Evolutionary conservation across 306 rosid genomes (phyloP), one percentile per base, ranked within the genome.

Genomic region (Gastrolobium bilobum): DNA sequence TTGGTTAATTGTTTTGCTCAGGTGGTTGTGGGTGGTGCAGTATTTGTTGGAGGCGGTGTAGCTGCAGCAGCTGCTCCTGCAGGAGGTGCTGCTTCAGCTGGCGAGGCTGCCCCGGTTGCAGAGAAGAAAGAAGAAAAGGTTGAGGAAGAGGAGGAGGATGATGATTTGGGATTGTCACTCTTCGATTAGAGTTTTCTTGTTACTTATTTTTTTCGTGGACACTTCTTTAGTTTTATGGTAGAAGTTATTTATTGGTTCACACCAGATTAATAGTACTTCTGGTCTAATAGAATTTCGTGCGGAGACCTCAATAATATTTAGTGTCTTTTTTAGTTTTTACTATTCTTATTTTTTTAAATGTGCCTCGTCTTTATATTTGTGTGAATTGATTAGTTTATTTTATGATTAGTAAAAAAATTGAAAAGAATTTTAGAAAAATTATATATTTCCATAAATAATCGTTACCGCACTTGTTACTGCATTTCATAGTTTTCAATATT

Each of bases 71-170:
- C 88, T 1, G 87, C 87, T 38, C 80, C 93, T 4, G 82, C 88
- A 2, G 85, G 81, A 71, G 92, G 86, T 2, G 86, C 86, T 8
- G 87, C 84, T 15, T 69, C 88, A 2, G 88, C 91, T 46, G 89
- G 78, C 3, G 87, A 69, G 9, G 79, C 78, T 2, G 42, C 82
- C n/a, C 63, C 84, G 0, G 88, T 77, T 10, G 77, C 86, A 2
- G 85, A 85, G 68, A 88, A 90, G 62, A 63, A 80, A n/a, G 81
- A 85, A 59, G 80, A 85, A 83, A 86, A 89, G 84, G 83, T 74
- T 5, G 92, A 92, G 77, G 90, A 89, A 82, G 96, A 92, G 29
- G 97, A 89, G n/a, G 97, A 89, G 44, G 94, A 92, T 1, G 97
- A 88, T 0, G 94, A 90, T 46, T 11, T 92, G 89, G 93, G 93